Evolutionary conservation across 768 basidiomycete species (phyloP).

Genomic region (Cubamyces sp.): DNA sequence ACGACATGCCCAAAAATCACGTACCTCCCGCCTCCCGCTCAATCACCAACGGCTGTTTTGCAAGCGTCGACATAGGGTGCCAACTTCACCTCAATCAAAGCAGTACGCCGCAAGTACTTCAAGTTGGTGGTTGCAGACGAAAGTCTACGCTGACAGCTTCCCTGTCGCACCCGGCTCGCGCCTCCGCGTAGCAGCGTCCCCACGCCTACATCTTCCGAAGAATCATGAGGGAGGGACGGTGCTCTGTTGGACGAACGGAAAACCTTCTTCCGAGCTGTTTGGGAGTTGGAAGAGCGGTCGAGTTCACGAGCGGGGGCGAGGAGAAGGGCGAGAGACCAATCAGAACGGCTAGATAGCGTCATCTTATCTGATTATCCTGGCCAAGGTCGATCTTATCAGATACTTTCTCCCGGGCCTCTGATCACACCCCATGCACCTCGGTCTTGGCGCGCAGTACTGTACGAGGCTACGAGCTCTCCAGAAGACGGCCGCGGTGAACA

Average conservation of each 20-base stretch:
- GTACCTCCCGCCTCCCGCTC: not conserved
- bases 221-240: not conserved
- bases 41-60: not conserved
- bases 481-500: too few relatives aligned
- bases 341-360: constrained; percentile 7
- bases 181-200: not conserved
- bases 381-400: constrained; percentile 17
- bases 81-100: too few relatives aligned
- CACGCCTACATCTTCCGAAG: not conserved
- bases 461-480: too few relatives aligned
- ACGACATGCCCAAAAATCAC: not conserved
- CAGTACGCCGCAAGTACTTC: too few relatives aligned
- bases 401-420: not conserved
- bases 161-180: not conserved
- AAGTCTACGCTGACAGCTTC: not conserved
- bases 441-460: not conserved
- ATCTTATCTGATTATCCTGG: constrained; percentile 21
- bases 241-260: too few relatives aligned
- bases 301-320: too few relatives aligned
- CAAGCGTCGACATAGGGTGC: constrained; percentile 9
- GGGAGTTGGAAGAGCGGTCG: too few relatives aligned
- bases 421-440: not conserved
- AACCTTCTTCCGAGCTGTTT: too few relatives aligned
- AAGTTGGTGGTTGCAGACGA: too few relatives aligned
- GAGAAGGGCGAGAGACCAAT: constrained; percentile 6